A percentile compares a stretch with the other conserved stretches of the same genome.
Conservation (phyloP, 208 protist genomes). For the Acanthamoeba triangularis region DNA sequence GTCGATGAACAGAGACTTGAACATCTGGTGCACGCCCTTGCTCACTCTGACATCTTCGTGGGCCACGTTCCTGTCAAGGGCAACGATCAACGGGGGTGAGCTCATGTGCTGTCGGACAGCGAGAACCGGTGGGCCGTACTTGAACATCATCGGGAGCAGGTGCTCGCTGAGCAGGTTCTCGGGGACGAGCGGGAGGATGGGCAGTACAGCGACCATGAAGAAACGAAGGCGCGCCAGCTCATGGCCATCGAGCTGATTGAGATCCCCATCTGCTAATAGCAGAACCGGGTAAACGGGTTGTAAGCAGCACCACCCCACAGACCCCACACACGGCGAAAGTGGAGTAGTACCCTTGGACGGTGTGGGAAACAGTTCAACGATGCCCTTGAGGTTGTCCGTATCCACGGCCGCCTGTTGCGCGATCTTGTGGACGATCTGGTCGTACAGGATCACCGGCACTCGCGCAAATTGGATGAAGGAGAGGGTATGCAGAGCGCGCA, state of each 20-base stretch:
- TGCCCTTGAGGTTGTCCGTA: background rate
- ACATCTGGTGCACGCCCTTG: conserved; percentile 25
- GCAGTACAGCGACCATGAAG: background rate
- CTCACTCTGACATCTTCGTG: background rate
- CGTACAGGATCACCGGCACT: background rate
- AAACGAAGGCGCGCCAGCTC: background rate
- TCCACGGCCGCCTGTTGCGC: background rate
- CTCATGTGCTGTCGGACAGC: too few species aligned
- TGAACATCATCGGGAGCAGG: conserved; percentile 17
- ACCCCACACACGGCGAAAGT: background rate
- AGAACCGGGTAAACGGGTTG: background rate
- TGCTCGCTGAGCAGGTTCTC: background rate
- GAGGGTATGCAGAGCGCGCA: background rate
- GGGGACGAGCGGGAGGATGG: background rate
- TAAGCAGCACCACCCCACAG: background rate
- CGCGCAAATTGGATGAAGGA: conserved; percentile 39
- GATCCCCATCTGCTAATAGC: background rate
- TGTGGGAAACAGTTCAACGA: background rate
- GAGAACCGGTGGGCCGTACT: background rate
- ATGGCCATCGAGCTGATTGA: background rate
- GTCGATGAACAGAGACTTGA: conserved; percentile 12
- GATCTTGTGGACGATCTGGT: background rate
- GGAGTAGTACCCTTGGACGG: background rate
- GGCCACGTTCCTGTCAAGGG: background rate
- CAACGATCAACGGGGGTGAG: too few species aligned